phyloP scores from a whole-genome alignment of 768 basidiomycete genomes.

The Lentinula raphanica region DNA sequence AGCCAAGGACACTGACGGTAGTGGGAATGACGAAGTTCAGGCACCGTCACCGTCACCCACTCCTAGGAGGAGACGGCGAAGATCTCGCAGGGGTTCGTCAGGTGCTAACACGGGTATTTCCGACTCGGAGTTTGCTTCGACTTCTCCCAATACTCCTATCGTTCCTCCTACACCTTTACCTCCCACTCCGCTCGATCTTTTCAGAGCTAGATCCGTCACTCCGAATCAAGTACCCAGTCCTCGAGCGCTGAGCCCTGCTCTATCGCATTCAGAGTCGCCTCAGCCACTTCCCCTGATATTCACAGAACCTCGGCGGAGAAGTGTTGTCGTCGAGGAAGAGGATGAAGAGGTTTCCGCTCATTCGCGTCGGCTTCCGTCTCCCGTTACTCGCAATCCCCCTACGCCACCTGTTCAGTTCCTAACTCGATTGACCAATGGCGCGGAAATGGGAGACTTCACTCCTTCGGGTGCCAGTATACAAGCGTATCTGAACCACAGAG shows the following conservation, averaged over 20 bases:
- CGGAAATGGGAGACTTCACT: constrained; percentile 33
- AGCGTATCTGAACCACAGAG: constrained; percentile 39
- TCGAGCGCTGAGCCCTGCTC: constrained; percentile 7
- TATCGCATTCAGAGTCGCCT: neutral
- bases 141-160: constrained; percentile 57
- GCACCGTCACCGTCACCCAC: constrained; percentile 36
- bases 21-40: constrained; percentile 51
- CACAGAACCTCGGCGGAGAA: constrained; percentile 39
- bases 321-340: constrained; percentile 66
- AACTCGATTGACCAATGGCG: constrained; percentile 41
- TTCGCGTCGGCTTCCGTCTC: constrained; percentile 37
- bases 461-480: constrained; percentile 44
- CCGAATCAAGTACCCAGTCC: constrained; percentile 35
- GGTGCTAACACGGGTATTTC: constrained; percentile 42
- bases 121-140: constrained; percentile 43
- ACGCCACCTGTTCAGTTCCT: constrained; percentile 36
- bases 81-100: constrained; percentile 41
- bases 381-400: constrained; percentile 36
- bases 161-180: constrained; percentile 50
- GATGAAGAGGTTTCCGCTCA: constrained; percentile 51
- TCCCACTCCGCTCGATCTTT: constrained; percentile 27
- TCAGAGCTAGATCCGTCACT: constrained; percentile 37
- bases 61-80: constrained; percentile 52
- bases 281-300: neutral
- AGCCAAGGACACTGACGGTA: constrained; percentile 56